Evolutionary conservation across 176 grass and related monocot genomes (phyloP), one percentile per base, ranked within the genome.

Genomic region (Ananas comosus): DNA sequence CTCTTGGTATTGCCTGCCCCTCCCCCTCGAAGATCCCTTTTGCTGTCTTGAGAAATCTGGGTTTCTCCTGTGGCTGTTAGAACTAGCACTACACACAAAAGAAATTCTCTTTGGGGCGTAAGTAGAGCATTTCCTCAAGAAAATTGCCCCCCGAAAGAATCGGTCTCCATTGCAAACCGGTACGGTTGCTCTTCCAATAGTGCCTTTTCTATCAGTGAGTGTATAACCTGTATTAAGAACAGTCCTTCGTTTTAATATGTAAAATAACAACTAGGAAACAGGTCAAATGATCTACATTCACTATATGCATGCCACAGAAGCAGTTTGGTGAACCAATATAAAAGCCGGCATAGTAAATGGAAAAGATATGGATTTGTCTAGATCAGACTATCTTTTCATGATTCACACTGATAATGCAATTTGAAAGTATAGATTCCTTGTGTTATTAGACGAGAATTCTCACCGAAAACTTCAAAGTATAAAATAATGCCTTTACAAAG

Each of bases 1-100:
- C 61, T 96, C 88, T 75, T 85, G 83, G 74, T 78, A 75, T 10
- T 80, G 76, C 73, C 78, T 91, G 57, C 19, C 72, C 84, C 70
- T 85, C 25, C 75, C 64, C 18, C 53, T 50, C 54, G 81, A 77
- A 69, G 53, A 77, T 13, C 53, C 51, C 27, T 24, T 69, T 13
- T 69, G 75, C 50, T 49, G 75, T 77, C 75, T 69, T 69, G 64
- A 54, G 76, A 59, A 75, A 56, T 64, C 70, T 21, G 72, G 51
- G 57, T 57, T 85, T 64, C 64, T 76, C 25, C 63, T 64, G 27
- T 80, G 73, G 51, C 80, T 74, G 65, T 74, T 88, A 59, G 85
- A 74, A 67, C n/a, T 78, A 22, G 81, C 81, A 88, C 49, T 17
- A 29, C 85, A 88, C 66, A 71, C 65, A 28, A 85, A 50, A 63